Evolutionary conservation across 2,329 filamentous ascomycete species (phyloP).

Genomic region (Pseudogymnoascus sp.): DNA sequence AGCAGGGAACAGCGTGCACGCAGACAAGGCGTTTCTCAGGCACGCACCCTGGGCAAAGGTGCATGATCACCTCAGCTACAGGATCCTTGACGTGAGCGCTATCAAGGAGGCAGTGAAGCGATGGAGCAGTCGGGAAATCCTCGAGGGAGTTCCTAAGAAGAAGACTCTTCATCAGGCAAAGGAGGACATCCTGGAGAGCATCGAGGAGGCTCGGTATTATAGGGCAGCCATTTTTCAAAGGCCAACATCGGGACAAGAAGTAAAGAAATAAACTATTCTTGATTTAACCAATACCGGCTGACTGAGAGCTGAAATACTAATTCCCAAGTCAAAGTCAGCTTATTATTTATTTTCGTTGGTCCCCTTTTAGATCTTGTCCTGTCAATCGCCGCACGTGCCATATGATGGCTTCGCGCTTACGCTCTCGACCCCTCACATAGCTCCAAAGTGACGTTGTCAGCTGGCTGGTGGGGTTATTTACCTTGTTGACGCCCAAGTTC

Average conservation of each 20-base stretch:
- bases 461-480: conserved; percentile 9
- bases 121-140: conserved; percentile 62
- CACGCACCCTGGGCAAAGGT: conserved; percentile 67
- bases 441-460: conserved; percentile 7
- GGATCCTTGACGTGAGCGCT: conserved; percentile 84
- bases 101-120: conserved; percentile 84
- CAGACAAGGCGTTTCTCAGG: conserved; percentile 74
- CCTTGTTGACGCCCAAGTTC: conserved; percentile 2
- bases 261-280: neutral
- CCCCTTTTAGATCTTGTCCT: conserved; percentile 1
- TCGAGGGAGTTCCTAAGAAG: conserved; percentile 63
- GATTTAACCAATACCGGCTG: neutral
- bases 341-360: neutral
- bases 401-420: conserved; percentile 1
- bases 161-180: conserved; percentile 71
- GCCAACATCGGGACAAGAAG: neutral
- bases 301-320: neutral
- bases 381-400: conserved; percentile 7
- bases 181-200: conserved; percentile 91
- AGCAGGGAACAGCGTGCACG: conserved; percentile 90
- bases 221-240: conserved; percentile 57
- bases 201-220: conserved; percentile 83
- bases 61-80: conserved; percentile 73
- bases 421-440: neutral
- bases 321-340: neutral